A percentile compares a stretch with the other conserved stretches of the same genome.
Conservation (phyloP, 768 basidiomycete genomes). For the Mycena maculata region DNA sequence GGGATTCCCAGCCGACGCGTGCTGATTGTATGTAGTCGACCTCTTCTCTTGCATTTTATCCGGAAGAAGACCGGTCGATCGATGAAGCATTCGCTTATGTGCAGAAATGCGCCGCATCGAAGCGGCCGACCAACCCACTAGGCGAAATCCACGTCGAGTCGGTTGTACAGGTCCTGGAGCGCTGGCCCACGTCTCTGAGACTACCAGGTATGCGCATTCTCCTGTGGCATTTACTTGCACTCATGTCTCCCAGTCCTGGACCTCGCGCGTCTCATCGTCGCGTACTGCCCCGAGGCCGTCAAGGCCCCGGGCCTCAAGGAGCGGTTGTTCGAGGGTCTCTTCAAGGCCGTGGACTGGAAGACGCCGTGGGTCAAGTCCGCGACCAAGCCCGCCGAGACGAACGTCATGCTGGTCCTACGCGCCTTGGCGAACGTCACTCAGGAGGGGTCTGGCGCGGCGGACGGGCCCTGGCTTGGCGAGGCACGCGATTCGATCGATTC, state of each 20-base stretch:
- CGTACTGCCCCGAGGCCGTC: slow-evolving; percentile 68
- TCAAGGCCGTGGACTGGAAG: slow-evolving; percentile 77
- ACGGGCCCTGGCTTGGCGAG: slow-evolving; percentile 63
- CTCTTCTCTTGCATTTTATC: slow-evolving; percentile 74
- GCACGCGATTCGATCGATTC: slow-evolving; percentile 47
- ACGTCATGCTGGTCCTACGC: slow-evolving; percentile 82
- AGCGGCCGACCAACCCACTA: slow-evolving; percentile 48
- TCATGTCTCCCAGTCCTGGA: slow-evolving; percentile 74
- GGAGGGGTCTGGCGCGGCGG: slow-evolving; percentile 56
- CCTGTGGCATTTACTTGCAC: background rate
- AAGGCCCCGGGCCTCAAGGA: slow-evolving; percentile 55
- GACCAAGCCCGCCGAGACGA: slow-evolving; percentile 83
- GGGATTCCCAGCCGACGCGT: background rate
- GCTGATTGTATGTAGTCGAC: slow-evolving; percentile 65
- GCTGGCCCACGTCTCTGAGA: slow-evolving; percentile 79
- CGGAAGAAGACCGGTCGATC: slow-evolving; percentile 66
- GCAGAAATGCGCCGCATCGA: slow-evolving; percentile 56
- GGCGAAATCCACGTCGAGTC: slow-evolving; percentile 67
- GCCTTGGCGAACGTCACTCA: slow-evolving; percentile 85
- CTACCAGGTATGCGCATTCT: slow-evolving; percentile 67
- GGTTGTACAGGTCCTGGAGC: slow-evolving; percentile 71
- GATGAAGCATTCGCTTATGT: slow-evolving; percentile 76
- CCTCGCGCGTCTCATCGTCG: slow-evolving; percentile 80
- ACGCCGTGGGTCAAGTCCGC: slow-evolving; percentile 65
- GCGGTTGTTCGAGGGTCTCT: slow-evolving; percentile 69